Conservation (phyloP, 2,329 filamentous ascomycete species). For the Monosporascus ibericus region DNA sequence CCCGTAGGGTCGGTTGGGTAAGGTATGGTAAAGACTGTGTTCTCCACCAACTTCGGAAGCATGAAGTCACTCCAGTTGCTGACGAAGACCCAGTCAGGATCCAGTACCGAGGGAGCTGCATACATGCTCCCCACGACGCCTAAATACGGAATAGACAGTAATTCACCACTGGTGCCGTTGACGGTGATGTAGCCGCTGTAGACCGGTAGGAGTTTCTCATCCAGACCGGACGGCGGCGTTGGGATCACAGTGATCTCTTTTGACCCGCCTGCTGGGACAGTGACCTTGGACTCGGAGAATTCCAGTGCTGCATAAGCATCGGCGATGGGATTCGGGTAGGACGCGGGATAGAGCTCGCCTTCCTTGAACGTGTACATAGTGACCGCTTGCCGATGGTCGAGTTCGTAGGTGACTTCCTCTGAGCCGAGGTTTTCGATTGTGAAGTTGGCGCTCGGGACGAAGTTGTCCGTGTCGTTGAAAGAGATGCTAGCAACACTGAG, state of each 20-base stretch:
- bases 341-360: conserved; percentile 1
- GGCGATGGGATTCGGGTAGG: conserved; percentile 11
- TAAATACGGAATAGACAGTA: conserved; percentile 33
- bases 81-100: not conserved
- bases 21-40: conserved; percentile 18
- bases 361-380: conserved; percentile 32
- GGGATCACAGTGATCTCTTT: conserved; percentile 22
- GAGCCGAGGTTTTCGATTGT: conserved; percentile 33
- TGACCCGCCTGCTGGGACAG: conserved; percentile 19
- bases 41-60: conserved; percentile 7
- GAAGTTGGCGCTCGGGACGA: conserved; percentile 28
- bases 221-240: conserved; percentile 20
- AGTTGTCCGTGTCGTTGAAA: conserved; percentile 39
- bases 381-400: conserved; percentile 28
- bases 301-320: conserved; percentile 3
- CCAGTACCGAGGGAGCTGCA: conserved; percentile 8
- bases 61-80: conserved; percentile 2
- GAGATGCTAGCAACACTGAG: conserved; percentile 32
- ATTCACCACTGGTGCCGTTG: conserved; percentile 29
- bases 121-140: conserved; percentile 27
- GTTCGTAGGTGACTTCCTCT: conserved; percentile 29
- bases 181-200: conserved; percentile 38
- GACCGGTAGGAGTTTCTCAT: conserved; percentile 29
- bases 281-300: conserved; percentile 17
- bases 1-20: not conserved